Evolutionary conservation across 2,329 filamentous ascomycete species (phyloP).

Genomic region (Rachicladosporium sp.): DNA sequence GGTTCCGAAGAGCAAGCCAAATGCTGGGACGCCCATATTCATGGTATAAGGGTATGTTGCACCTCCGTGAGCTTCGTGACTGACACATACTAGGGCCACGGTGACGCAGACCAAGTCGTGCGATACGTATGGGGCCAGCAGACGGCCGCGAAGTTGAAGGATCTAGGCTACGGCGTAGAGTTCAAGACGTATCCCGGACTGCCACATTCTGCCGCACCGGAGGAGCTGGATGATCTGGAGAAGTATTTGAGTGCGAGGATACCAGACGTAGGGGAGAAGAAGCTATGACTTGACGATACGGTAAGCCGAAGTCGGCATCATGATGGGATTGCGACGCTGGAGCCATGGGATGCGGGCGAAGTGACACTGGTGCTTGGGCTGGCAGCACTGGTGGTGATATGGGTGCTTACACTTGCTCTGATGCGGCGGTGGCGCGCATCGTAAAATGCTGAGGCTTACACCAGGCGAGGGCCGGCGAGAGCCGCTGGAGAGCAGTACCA

Average conservation of each 20-base stretch:
- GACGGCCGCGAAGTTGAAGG: slow-evolving; percentile 55
- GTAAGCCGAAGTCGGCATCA: no score
- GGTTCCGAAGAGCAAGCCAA: slow-evolving; percentile 36
- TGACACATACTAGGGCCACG: slow-evolving; percentile 46
- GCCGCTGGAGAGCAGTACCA: no score
- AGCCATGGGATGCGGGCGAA: slow-evolving; percentile 20
- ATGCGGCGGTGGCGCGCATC: slow-evolving; percentile 9
- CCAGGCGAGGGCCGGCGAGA: no score
- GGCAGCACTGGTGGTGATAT: slow-evolving; percentile 13
- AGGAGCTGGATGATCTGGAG: slow-evolving; percentile 77
- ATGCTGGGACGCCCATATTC: slow-evolving; percentile 62
- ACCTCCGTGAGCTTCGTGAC: no score
- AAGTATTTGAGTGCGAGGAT: slow-evolving; percentile 43
- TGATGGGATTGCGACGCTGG: slow-evolving; percentile 3
- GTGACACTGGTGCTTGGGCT: slow-evolving; percentile 16
- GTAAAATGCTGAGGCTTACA: no score
- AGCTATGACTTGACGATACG: slow-evolving; percentile 15
- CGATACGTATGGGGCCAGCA: slow-evolving; percentile 53
- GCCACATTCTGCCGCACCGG: slow-evolving; percentile 60
- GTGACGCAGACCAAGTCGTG: slow-evolving; percentile 64
- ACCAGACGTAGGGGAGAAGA: slow-evolving; percentile 33
- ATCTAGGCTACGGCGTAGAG: slow-evolving; percentile 58
- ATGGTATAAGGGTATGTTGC: slow-evolving; percentile 34
- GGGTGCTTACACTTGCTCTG: slow-evolving; percentile 14
- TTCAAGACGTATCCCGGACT: slow-evolving; percentile 69